Evolutionary conservation across 2,329 filamentous ascomycete species (phyloP).

Genomic region (Aspergillus pseudoglaucus): DNA sequence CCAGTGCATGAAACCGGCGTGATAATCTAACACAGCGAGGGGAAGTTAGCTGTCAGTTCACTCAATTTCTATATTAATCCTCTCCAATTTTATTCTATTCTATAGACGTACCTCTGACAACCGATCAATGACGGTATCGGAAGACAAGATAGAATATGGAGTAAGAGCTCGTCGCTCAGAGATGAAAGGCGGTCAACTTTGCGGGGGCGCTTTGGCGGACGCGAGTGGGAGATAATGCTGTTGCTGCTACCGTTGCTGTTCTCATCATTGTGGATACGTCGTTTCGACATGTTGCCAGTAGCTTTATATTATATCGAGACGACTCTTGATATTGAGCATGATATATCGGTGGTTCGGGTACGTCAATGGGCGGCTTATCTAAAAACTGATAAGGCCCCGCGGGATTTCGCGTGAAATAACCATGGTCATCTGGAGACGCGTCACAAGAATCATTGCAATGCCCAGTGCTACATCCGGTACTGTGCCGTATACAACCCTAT

Average conservation of each 20-base stretch:
- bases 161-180: slow-evolving; percentile 79
- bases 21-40: slow-evolving; percentile 42
- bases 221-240: neutral
- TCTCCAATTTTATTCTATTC: too few relatives aligned
- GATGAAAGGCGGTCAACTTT: slow-evolving; percentile 58
- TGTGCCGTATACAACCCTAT: neutral
- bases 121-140: slow-evolving; percentile 60
- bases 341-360: neutral
- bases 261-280: slow-evolving; percentile 14
- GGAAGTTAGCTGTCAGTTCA: neutral
- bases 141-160: slow-evolving; percentile 77
- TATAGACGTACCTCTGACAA: slow-evolving; percentile 48
- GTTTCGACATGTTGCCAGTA: slow-evolving; percentile 28
- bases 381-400: neutral
- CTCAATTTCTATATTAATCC: too few relatives aligned
- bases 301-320: neutral
- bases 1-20: slow-evolving; percentile 63
- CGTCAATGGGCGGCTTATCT: neutral
- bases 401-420: neutral
- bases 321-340: neutral
- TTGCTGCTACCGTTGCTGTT: neutral
- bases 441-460: neutral
- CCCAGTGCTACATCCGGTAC: neutral
- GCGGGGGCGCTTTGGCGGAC: slow-evolving; percentile 41
- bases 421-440: neutral